Evolutionary conservation across 2,329 filamentous ascomycete genomes (phyloP).

Genomic region (Fusarium fracticaudum): DNA sequence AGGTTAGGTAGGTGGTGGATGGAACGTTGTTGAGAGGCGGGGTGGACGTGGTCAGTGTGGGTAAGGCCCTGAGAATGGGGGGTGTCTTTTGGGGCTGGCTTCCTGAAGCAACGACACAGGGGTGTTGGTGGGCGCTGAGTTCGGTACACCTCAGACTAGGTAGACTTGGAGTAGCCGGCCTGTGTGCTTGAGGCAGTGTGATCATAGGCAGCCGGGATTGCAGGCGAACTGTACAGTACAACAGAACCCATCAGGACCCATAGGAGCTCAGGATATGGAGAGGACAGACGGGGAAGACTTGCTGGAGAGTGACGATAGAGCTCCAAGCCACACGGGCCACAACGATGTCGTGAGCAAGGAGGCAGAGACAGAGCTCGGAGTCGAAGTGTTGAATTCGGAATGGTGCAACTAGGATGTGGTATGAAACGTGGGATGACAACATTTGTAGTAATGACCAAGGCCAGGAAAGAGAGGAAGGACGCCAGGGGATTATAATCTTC

Average conservation of each 20-base stretch:
- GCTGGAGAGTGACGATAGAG: conserved; percentile 22
- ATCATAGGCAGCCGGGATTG: conserved; percentile 9
- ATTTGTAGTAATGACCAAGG: background rate
- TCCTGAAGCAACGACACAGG: conserved; percentile 32
- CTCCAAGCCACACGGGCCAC: conserved; percentile 34
- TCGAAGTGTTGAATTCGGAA: conserved; percentile 19
- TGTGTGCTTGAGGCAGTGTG: conserved; percentile 16
- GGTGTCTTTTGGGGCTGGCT: conserved; percentile 30
- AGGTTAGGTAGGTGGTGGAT: conserved; percentile 35
- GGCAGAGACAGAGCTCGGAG: conserved; percentile 24
- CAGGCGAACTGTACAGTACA: conserved; percentile 1
- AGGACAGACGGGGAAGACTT: background rate
- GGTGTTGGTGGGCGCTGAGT: conserved; percentile 22
- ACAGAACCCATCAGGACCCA: background rate
- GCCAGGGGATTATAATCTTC: background rate
- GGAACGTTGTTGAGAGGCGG: conserved; percentile 47
- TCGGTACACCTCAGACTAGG: conserved; percentile 17
- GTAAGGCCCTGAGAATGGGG: conserved; percentile 38
- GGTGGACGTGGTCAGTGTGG: conserved; percentile 45
- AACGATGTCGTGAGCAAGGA: conserved; percentile 19
- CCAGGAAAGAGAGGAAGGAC: background rate
- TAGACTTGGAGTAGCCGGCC: conserved; percentile 16
- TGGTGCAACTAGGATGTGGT: conserved; percentile 12
- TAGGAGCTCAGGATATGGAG: background rate
- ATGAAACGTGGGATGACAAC: background rate